Conservation (phyloP, 2,329 filamentous ascomycete genomes). For the Coleophoma eucalyptorum region DNA sequence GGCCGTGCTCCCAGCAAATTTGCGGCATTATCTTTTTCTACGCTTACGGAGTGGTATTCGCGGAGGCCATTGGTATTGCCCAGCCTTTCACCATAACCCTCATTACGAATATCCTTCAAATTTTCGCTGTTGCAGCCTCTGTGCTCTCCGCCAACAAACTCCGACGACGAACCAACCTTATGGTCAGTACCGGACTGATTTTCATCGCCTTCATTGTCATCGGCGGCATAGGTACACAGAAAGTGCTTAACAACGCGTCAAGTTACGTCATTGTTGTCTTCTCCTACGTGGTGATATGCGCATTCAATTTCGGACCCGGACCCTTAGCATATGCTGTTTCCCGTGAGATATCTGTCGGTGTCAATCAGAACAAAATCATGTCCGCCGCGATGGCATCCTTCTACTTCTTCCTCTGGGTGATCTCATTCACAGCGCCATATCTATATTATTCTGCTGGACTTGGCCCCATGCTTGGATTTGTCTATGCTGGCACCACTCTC, state of each 20-base stretch:
- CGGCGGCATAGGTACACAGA: constrained; percentile 34
- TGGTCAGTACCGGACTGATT: constrained; percentile 35
- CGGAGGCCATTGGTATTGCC: constrained; percentile 34
- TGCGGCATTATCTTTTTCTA: constrained; percentile 45
- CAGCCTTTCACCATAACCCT: constrained; percentile 35
- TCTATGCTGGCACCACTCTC: constrained; percentile 30
- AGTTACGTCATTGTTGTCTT: constrained; percentile 36
- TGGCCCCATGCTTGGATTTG: constrained; percentile 34
- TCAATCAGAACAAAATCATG: constrained; percentile 43
- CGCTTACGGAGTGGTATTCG: constrained; percentile 38
- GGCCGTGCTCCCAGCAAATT: constrained; percentile 43
- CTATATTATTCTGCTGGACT: constrained; percentile 35
- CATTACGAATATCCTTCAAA: constrained; percentile 38
- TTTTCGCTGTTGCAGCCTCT: constrained; percentile 34
- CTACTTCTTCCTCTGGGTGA: constrained; percentile 38
- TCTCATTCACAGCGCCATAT: constrained; percentile 35
- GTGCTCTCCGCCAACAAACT: constrained; percentile 37
- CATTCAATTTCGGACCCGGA: constrained; percentile 41
- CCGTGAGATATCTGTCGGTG: constrained; percentile 43
- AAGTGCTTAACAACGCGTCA: constrained; percentile 8
- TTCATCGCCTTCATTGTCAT: constrained; percentile 35
- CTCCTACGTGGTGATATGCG: constrained; percentile 36
- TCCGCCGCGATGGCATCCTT: constrained; percentile 38
- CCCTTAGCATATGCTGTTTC: constrained; percentile 38
- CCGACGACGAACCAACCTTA: constrained; percentile 32